Conservation (phyloP, 805 yeast species). For the Yarrowia bubula region DNA sequence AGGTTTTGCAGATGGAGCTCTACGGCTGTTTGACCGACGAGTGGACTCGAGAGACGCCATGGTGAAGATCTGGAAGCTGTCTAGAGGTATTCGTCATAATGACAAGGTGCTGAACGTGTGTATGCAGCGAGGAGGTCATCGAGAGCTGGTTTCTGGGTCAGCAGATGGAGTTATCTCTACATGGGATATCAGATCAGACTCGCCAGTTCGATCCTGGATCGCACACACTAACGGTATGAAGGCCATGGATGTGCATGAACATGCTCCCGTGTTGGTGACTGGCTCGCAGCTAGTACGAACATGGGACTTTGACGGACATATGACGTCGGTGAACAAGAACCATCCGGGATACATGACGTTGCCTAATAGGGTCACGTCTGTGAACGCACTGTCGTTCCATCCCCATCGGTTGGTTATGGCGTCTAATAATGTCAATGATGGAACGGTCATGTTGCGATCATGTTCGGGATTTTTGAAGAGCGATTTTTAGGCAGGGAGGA, state of each 20-base stretch:
- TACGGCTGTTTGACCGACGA: slow-evolving; percentile 88
- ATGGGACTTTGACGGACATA: slow-evolving; percentile 83
- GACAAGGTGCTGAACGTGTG: slow-evolving; percentile 72
- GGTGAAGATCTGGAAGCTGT: slow-evolving; percentile 70
- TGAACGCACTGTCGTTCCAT: slow-evolving; percentile 72
- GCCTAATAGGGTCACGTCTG: slow-evolving; percentile 45
- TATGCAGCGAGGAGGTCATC: slow-evolving; percentile 94
- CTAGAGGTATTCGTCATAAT: slow-evolving; percentile 40
- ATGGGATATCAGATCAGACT: slow-evolving; percentile 83
- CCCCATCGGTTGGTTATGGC: slow-evolving; percentile 96
- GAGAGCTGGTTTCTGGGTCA: slow-evolving; percentile 80
- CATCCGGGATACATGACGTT: slow-evolving; percentile 38
- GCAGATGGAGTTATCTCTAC: slow-evolving; percentile 77
- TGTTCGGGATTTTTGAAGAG: slow-evolving; percentile 7
- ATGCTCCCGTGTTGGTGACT: slow-evolving; percentile 90
- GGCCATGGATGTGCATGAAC: slow-evolving; percentile 84
- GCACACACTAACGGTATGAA: slow-evolving; percentile 56
- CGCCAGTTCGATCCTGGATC: slow-evolving; percentile 65
- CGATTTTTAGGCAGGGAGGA: neutral
- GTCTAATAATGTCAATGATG: slow-evolving; percentile 52
- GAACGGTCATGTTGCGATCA: slow-evolving; percentile 22
- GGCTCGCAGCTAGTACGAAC: slow-evolving; percentile 77
- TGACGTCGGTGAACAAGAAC: slow-evolving; percentile 59
- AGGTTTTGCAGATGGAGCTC: slow-evolving; percentile 87
- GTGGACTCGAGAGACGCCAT: slow-evolving; percentile 79